Base-by-base conservation (phyloP, 192 early-diverging fungal species). In the Dissophora ornata region DNA sequence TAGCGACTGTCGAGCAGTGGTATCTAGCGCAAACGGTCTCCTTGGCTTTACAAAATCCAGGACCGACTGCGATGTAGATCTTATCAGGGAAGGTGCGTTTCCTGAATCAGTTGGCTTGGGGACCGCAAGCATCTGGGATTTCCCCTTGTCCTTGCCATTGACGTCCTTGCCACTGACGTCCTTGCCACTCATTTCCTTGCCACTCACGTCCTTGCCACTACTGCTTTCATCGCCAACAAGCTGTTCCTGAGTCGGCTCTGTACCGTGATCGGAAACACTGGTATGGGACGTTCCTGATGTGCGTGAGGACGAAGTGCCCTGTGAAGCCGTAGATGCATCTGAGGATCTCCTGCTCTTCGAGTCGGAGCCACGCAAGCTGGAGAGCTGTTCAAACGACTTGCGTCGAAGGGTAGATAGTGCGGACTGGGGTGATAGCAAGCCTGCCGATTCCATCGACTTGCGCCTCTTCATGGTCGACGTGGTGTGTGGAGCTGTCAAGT, bases 361-460 rank as follows among this genome's bases (percentile, higher is more conserved):
- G 12, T 62, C 59, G 0, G 42, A 22, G 3, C 34, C 24, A 4
- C 10, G 48, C 28, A 67, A 18, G 18, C 50, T 67, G 2, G 45
- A 26, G 11, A 67, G 36, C 1, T 62, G 63, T 4, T 77, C 73
- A 49, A 77, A 62, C 12, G 73, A 77, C 46, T 67, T 77, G 51
- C 73, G 73, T 4, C 73, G 73, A 54, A 19, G 19, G 46, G 67
- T 18, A 6, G 57, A 29, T 34, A 34, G 9, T 4, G 63, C 63
- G 30, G 59, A 42, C 2, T 55, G 44, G 4, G 65, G 64, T 1
- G 73, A 67, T 18, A 77, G 16, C 24, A 77, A 47, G 9, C 24
- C 65, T 7, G 42, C 64, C 1, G 73, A 77, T 34, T 67, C 73
- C 73, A 77, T 77, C 1, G 73, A 77, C 47, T 55, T 52, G 29